Base-by-base conservation (phyloP, 768 basidiomycete genomes). In the Tylopilus plumbeoviolaceoides region DNA sequence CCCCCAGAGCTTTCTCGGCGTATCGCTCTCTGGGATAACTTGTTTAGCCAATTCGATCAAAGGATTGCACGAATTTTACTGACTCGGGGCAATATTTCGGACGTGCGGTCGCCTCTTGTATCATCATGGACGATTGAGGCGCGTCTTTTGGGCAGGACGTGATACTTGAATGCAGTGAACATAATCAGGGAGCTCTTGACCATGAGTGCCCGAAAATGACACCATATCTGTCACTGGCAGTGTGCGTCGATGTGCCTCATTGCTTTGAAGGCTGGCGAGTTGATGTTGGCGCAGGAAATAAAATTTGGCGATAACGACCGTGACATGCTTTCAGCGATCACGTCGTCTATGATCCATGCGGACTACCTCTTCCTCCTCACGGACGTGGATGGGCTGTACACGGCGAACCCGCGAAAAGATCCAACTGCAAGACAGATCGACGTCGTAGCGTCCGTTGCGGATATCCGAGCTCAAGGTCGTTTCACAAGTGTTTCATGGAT, bases 281-380 rank as follows among this genome's bases (percentile, higher is more conserved):
- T 55, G 47, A 63, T 30, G 11, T 31, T n/a, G 18, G 18, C 9
- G 8, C 63, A 95, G 92, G 97, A 99, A 87, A 98, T 99, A 57
- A 95, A 94, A 89, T 99, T 99, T 60, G 97, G 97, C 44, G 97
- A 98, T 73, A 98, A 98, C 68, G n/a, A n/a, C n/a, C n/a, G n/a
- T n/a, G 97, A 99, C 68, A 98, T 95, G 0, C 75, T 99, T 17
- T 98, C 95, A 38, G 97, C 97, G 18, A 95, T 99, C 54, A 95
- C 97, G 1, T 87, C 94, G 4, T 91, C 91, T 7, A 98, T 99
- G 90, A 87, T 98, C 23, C 91, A 95, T 58, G 97, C 97, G 17
- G 95, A 98, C 69, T 99, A 94, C 67, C 83, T 98, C 11, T 98
- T 98, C 70, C 79, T 99, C 3, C 74, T 98, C 35, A 99, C 97